Percentiles rank a stretch among this genome's conserved stretches.
Evolutionary conservation across 1,284 basidiomycete species (phyloP).

Genomic region (Ustilago xerochloae): DNA sequence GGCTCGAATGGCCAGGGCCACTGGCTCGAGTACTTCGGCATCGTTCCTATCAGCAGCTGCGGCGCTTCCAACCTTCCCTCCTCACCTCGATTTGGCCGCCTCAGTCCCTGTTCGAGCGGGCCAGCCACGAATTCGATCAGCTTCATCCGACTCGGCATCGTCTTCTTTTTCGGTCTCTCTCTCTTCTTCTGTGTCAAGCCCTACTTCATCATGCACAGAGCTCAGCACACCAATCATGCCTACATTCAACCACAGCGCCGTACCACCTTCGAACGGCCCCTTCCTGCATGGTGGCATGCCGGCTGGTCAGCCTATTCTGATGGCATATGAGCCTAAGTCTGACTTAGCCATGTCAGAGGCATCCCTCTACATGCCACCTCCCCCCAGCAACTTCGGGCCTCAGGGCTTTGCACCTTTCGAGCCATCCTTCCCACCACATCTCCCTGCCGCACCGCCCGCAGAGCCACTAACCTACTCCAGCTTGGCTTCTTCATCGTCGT

Average conservation of each 20-base stretch:
- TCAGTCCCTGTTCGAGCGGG: not conserved
- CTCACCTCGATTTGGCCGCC: conserved; percentile 19
- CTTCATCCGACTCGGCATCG: conserved; percentile 25
- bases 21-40: conserved; percentile 2
- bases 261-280: not conserved
- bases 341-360: not conserved
- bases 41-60: conserved; percentile 6
- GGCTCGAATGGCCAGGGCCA: conserved; percentile 24
- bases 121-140: conserved; percentile 10
- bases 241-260: conserved; percentile 1
- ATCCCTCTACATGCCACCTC: conserved; percentile 2
- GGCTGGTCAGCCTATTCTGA: not conserved
- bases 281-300: not conserved
- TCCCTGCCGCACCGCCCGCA: not conserved
- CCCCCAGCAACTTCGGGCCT: not conserved
- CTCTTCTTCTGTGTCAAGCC: conserved; percentile 31
- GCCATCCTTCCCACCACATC: not conserved
- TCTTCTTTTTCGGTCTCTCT: conserved; percentile 10
- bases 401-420: conserved; percentile 9
- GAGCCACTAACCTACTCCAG: conserved; percentile 22
- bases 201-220: conserved; percentile 25
- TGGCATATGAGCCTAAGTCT: not conserved
- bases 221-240: conserved; percentile 26
- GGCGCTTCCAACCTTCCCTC: conserved; percentile 3
- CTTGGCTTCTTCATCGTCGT: conserved; percentile 8